phyloP scores from a whole-genome alignment of 2,329 filamentous ascomycete genomes.

The Xylariaceae sp. region DNA sequence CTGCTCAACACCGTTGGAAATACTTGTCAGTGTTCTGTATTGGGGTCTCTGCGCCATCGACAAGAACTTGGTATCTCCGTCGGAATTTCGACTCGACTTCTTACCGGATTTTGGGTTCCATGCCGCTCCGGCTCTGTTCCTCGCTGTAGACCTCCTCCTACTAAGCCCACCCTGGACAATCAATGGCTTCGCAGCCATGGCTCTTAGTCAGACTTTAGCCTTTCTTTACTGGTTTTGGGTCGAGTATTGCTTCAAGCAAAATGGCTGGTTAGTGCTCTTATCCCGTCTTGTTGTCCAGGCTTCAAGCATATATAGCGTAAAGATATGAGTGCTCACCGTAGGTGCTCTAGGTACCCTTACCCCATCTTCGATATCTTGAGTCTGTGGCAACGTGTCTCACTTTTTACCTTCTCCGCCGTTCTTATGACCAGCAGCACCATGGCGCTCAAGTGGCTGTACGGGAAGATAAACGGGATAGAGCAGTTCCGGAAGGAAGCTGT shows the following conservation, averaged over 20 bases:
- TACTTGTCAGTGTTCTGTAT: slow-evolving; percentile 66
- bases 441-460: slow-evolving; percentile 65
- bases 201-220: slow-evolving; percentile 52
- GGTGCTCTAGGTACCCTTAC: slow-evolving; percentile 66
- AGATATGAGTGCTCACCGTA: slow-evolving; percentile 3
- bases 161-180: slow-evolving; percentile 70
- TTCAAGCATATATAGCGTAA: no score
- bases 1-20: slow-evolving; percentile 62
- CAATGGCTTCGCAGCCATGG: slow-evolving; percentile 52
- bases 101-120: slow-evolving; percentile 60
- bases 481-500: slow-evolving; percentile 33
- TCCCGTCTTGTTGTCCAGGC: background rate
- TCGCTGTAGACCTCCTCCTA: slow-evolving; percentile 60
- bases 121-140: slow-evolving; percentile 57
- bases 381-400: slow-evolving; percentile 57
- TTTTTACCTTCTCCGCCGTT: slow-evolving; percentile 65
- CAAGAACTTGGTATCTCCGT: slow-evolving; percentile 45
- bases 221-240: slow-evolving; percentile 74
- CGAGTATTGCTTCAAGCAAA: slow-evolving; percentile 62
- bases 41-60: slow-evolving; percentile 62
- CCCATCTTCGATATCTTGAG: slow-evolving; percentile 70
- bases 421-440: slow-evolving; percentile 68
- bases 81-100: slow-evolving; percentile 50
- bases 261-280: slow-evolving; percentile 49
- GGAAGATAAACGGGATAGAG: slow-evolving; percentile 55